Base-by-base conservation (phyloP, 176 grass and related monocot genomes). In the Triticum turgidum region DNA sequence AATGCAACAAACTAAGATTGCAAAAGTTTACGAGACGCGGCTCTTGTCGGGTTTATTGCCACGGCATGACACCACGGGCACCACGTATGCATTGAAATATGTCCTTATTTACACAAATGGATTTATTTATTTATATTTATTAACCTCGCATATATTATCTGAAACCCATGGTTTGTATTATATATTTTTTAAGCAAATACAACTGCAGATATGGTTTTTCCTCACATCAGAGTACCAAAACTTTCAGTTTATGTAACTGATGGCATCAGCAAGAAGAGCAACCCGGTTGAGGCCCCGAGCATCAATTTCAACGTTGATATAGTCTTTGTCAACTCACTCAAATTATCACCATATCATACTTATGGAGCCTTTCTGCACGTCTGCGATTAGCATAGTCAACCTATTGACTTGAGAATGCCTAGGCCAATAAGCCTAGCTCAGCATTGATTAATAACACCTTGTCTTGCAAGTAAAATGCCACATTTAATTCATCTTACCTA, bases 251-350 rank as follows among this genome's bases (percentile, higher is more conserved):
- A 29, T 68, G 56, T 47, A 87, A 74, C 20, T 61, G 67, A 76
- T 87, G 80, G 77, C 58, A 52, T 33, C 21, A 84, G 22, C 21
- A 3, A 49, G 27, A 83, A 58, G 32, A 80, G 47, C 13, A 30
- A 27, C 84, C 62, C 29, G 65, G 30, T 21, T 7, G 51, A 79
- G 47, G 69, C 70, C 77, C 11, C 3, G 9, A 70, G 77, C 86
- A 88, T 64, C 34, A 71, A 84, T 30, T 21, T 58, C 18, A 7
- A 78, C 81, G 70, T 72, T 42, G 20, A 41, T 88, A 78, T n/a
- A 32, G 71, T 78, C 71, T 34, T 63, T 81, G 70, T 69, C 87
- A 83, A 91, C 63, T 72, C 51, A 58, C 49, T n/a, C 51, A 6
- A 7, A 86, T 79, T 54, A 58, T 77, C 44, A 69, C 66, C 22